Percentiles rank a stretch among this genome's conserved stretches.
phyloP scores from a whole-genome alignment of 2,329 filamentous ascomycete genomes.

The Chaetomiaceae sp. region DNA sequence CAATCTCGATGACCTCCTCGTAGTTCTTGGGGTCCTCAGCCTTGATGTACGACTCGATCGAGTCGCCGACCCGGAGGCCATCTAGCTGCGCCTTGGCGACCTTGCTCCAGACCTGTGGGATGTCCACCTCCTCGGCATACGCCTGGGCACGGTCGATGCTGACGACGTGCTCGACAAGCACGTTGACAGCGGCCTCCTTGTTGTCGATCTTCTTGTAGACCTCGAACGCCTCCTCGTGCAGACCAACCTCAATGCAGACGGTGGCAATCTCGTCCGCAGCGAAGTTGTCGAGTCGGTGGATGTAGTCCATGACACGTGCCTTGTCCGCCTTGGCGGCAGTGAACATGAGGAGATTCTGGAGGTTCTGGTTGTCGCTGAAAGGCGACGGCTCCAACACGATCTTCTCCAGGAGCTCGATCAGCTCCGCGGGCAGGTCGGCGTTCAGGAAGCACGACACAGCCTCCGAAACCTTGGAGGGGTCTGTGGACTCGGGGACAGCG shows the following conservation, averaged over 20 bases:
- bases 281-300: constrained; percentile 84
- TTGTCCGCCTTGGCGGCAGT: constrained; percentile 97
- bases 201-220: constrained; percentile 98
- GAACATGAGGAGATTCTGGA: constrained; percentile 94
- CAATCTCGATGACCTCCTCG: constrained; percentile 91
- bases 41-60: constrained; percentile 96
- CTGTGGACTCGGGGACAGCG: constrained; percentile 85
- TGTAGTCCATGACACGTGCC: constrained; percentile 90
- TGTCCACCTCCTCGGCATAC: constrained; percentile 89
- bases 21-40: constrained; percentile 91
- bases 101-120: constrained; percentile 95
- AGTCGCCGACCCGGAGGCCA: constrained; percentile 84
- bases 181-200: constrained; percentile 79
- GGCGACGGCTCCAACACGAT: constrained; percentile 99
- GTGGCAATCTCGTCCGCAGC: constrained; percentile 87
- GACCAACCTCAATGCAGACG: constrained; percentile 88
- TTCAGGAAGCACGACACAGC: constrained; percentile 91
- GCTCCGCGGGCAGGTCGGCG: constrained; percentile 83
- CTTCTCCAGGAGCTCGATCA: constrained; percentile 97
- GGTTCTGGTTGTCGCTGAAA: constrained; percentile 94
- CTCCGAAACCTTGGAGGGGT: constrained; percentile 90
- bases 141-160: constrained; percentile 96
- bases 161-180: constrained; percentile 92
- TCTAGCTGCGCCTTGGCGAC: constrained; percentile 97
- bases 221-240: constrained; percentile 95